Base-by-base conservation (phyloP, 1,284 basidiomycete species). In the Leccinum angustisporum region DNA sequence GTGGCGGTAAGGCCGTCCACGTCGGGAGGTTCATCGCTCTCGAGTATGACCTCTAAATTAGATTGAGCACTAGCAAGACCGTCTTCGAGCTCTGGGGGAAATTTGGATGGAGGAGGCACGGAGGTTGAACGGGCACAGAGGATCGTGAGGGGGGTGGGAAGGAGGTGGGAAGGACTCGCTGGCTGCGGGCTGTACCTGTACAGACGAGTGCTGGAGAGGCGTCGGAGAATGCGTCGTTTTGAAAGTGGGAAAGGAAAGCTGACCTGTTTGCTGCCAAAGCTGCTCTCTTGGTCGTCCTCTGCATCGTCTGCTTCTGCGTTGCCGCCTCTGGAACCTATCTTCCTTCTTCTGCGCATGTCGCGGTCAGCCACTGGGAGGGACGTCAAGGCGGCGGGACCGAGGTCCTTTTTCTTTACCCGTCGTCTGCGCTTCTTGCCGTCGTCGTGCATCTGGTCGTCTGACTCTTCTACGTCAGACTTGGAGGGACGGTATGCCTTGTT, bases 401-500 rank as follows among this genome's bases (percentile, higher is more conserved):
- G 71, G 14, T 81, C 83, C 46, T 81, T 83, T 69, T 82, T 85
- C 72, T 83, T 86, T 71, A 83, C 82, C 73, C 78, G 85, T 65
- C 78, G 80, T 65, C 76, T 81, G 61, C 78, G 80, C 68, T 80
- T 85, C 56, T 80, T 77, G 18, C 77, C 85, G 57, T 84, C 85
- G 36, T 84, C 84, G 10, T 80, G 80, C 33, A 77, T 72, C 53
- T 89, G 85, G 31, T 86, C 86, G 48, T 88, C 86, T 0, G 81
- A 82, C 56, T 82, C 81, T 48, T 90, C 87, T 38, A 82, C 65
- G 63, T 88, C 87, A 4, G 86, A 87, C 61, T 71, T 70, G 0
- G 83, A 75, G 18, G 91, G 91, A 58, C 83, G 83, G 69, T 92
- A 93, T 1, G 90, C 90, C 70, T 88, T 90, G 74, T 92, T 91